A percentile compares a stretch with the other conserved stretches of the same genome.
These are phyloP conservation scores for Pleurotus tuoliensis DNA, from an alignment of 768 basidiomycete species.

Conservation along the genomic window DNA sequence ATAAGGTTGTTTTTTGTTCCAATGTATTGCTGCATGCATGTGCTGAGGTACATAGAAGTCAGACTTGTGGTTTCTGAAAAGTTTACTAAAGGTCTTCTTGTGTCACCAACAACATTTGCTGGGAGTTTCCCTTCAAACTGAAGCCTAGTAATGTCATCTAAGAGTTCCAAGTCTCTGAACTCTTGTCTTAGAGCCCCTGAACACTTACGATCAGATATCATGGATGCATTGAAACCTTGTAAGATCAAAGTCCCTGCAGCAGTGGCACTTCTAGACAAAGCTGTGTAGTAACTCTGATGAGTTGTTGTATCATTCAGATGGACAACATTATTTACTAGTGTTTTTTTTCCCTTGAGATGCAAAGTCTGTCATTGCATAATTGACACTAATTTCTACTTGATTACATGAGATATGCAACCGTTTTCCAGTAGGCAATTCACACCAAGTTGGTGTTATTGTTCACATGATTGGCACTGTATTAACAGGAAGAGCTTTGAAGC, in stretches of 20 bases:
- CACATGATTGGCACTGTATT: slow-evolving; percentile 21
- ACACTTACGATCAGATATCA: background rate
- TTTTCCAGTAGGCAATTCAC: background rate
- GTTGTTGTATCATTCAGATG: background rate
- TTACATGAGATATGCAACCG: background rate
- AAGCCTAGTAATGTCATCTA: background rate
- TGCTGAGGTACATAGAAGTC: too few species aligned
- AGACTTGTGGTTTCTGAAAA: too few species aligned
- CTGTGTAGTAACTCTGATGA: background rate
- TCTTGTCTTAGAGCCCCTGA: background rate
- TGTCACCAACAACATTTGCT: too few species aligned
- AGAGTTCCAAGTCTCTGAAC: background rate
- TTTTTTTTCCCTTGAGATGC: background rate
- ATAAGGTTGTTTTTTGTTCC: too few species aligned
- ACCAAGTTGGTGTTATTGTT: background rate
- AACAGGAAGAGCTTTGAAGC: slow-evolving; percentile 19
- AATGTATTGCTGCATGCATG: too few species aligned
- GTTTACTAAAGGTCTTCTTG: too few species aligned
- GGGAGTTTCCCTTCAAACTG: background rate
- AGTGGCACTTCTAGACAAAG: background rate
- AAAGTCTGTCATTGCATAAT: background rate
- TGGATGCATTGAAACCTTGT: background rate
- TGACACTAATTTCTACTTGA: background rate
- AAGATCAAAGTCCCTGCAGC: background rate
- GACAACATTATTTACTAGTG: background rate